phyloP scores from a whole-genome alignment of 768 basidiomycete species.

The Termitomyces sp. region DNA sequence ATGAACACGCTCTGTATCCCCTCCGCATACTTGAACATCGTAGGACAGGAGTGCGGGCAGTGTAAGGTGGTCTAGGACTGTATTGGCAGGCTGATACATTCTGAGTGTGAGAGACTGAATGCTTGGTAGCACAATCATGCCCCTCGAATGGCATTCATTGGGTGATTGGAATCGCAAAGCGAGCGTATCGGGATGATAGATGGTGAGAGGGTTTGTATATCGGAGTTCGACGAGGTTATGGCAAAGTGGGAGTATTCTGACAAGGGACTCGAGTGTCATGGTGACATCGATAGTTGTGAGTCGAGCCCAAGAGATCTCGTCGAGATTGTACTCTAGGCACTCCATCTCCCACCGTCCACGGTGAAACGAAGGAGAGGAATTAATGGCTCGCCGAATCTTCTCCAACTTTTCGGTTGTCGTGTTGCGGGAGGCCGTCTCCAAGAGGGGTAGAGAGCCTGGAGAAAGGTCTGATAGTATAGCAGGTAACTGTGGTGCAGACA shows the following conservation, averaged over 20 bases:
- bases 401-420: background rate
- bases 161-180: background rate
- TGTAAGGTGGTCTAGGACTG: conserved; percentile 4
- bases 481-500: background rate
- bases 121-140: background rate
- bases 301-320: conserved; percentile 4
- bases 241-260: conserved; percentile 5
- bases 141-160: background rate
- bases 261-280: conserved; percentile 1
- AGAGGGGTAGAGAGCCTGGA: background rate
- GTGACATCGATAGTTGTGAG: conserved; percentile 6
- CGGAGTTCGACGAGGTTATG: conserved; percentile 6
- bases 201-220: background rate
- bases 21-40: background rate
- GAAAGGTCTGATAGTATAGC: background rate
- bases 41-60: conserved; percentile 7
- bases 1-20: background rate
- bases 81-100: background rate
- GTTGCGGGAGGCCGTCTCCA: conserved; percentile 3
- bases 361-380: background rate
- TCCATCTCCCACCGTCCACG: conserved; percentile 5
- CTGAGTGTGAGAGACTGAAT: conserved; percentile 2
- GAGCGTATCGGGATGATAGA: background rate
- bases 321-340: background rate
- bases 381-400: background rate